These are phyloP conservation scores for Coniferiporia sulphurascens DNA, from an alignment of 1,284 basidiomycete genomes.

Conservation along the genomic window DNA sequence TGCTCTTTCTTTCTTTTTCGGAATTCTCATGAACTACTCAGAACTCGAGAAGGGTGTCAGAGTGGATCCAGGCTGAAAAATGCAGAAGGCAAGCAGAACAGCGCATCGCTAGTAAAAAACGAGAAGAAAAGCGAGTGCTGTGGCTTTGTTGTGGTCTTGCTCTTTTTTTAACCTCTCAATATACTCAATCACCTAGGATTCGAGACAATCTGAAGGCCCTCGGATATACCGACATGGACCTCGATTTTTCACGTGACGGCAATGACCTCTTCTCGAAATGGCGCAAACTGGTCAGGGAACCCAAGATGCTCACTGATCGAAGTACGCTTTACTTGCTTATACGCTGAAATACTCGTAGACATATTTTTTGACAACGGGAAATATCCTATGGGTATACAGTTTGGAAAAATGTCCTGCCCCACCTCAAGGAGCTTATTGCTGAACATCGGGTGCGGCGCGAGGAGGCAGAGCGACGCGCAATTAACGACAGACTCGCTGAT, in stretches of 20 bases:
- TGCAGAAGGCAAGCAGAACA: background rate
- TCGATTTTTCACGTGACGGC: background rate
- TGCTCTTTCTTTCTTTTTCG: background rate
- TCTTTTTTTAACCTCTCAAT: background rate
- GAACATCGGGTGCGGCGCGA: background rate
- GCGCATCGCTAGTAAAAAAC: background rate
- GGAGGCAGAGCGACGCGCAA: background rate
- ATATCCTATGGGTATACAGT: background rate
- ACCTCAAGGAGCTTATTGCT: background rate
- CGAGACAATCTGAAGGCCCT: background rate
- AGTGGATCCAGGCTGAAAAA: background rate
- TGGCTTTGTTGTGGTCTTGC: background rate
- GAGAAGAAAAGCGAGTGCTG: background rate
- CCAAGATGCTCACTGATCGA: slow-evolving; percentile 1
- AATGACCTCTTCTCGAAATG: background rate
- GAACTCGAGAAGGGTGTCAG: background rate
- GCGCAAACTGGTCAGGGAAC: background rate
- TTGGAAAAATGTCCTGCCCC: slow-evolving; percentile 2
- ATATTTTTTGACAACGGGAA: background rate
- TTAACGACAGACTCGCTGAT: background rate
- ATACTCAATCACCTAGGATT: background rate
- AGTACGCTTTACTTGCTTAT: background rate
- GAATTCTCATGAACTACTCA: background rate
- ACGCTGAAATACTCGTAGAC: too few species aligned
- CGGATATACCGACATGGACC: background rate